Evolutionary conservation across 352 stramenopile species (phyloP).

Genomic region (Phytophthora constricta): DNA sequence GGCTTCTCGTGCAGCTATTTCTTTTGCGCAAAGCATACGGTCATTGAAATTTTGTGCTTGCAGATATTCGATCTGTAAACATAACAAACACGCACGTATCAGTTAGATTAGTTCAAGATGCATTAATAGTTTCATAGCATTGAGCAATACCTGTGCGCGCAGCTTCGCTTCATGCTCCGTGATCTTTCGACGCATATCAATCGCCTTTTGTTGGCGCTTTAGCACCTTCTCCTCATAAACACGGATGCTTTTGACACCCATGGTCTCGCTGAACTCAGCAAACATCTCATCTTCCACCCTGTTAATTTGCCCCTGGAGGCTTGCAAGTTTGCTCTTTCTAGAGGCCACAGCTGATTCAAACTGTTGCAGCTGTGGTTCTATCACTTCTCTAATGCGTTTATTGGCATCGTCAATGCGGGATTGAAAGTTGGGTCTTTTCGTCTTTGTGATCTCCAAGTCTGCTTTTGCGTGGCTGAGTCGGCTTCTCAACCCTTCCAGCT

Average conservation of each 20-base stretch:
- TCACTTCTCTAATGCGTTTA: slow-evolving; percentile 53
- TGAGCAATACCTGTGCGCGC: slow-evolving; percentile 68
- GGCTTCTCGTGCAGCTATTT: slow-evolving; percentile 52
- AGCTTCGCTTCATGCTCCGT: slow-evolving; percentile 86
- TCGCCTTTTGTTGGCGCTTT: slow-evolving; percentile 79
- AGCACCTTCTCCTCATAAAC: slow-evolving; percentile 95
- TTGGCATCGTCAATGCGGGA: slow-evolving; percentile 60
- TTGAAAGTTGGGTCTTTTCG: slow-evolving; percentile 74
- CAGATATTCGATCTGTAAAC: slow-evolving; percentile 64
- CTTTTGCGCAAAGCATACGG: slow-evolving; percentile 53
- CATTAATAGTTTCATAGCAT: not conserved
- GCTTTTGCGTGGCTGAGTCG: slow-evolving; percentile 78
- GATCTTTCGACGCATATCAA: slow-evolving; percentile 76
- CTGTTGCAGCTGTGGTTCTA: slow-evolving; percentile 71
- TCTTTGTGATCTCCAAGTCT: slow-evolving; percentile 74
- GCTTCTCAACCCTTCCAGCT: slow-evolving; percentile 76
- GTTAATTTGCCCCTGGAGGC: slow-evolving; percentile 71
- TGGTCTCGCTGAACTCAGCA: slow-evolving; percentile 73
- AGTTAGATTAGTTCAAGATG: slow-evolving; percentile 11
- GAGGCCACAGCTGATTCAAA: slow-evolving; percentile 60
- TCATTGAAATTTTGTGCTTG: slow-evolving; percentile 70
- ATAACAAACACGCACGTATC: slow-evolving; percentile 5
- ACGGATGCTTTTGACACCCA: slow-evolving; percentile 85
- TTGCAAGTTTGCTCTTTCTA: slow-evolving; percentile 47
- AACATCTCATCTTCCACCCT: slow-evolving; percentile 89